Percentiles rank a stretch among this genome's conserved stretches.
Evolutionary conservation across 805 yeast genomes (phyloP).

Genomic region (Barnettozyma botsteinii): DNA sequence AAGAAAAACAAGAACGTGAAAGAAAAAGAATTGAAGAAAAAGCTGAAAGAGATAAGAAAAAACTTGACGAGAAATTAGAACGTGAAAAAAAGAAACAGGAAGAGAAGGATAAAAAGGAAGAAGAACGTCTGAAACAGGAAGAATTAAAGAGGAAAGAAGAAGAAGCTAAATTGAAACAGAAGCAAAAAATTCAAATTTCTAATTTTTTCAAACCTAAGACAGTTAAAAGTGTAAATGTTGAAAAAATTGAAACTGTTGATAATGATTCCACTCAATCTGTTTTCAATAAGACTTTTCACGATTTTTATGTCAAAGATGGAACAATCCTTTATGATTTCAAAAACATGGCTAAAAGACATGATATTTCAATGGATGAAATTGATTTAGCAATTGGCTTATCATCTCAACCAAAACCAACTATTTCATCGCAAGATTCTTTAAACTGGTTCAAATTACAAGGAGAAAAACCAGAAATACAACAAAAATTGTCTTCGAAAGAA

Average conservation of each 20-base stretch:
- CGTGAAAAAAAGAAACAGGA: constrained; percentile 23
- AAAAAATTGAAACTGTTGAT: constrained; percentile 12
- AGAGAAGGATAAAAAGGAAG: constrained; percentile 24
- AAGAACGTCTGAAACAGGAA: constrained; percentile 28
- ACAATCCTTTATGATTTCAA: constrained; percentile 20
- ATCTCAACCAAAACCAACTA: not conserved
- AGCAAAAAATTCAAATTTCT: constrained; percentile 26
- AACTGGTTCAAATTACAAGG: constrained; percentile 8
- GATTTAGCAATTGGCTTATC: constrained; percentile 9
- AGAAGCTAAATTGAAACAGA: constrained; percentile 30
- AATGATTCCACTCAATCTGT: constrained; percentile 20
- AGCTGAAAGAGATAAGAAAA: constrained; percentile 12
- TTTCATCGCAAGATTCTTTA: not conserved
- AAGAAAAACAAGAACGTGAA: constrained; percentile 22
- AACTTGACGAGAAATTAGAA: constrained; percentile 13
- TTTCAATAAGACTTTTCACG: constrained; percentile 30
- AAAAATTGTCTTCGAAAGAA: constrained; percentile 24
- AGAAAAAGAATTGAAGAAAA: constrained; percentile 22
- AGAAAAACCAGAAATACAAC: constrained; percentile 1
- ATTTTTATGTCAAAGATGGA: constrained; percentile 34
- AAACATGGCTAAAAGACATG: not conserved
- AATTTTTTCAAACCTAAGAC: constrained; percentile 27
- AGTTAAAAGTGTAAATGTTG: too few species aligned
- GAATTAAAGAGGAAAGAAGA: constrained; percentile 34
- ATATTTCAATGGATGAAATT: constrained; percentile 7